A percentile compares a stretch with the other conserved stretches of the same genome.
Evolutionary conservation across 1,284 basidiomycete species (phyloP).

Genomic region (Cerrena zonata): DNA sequence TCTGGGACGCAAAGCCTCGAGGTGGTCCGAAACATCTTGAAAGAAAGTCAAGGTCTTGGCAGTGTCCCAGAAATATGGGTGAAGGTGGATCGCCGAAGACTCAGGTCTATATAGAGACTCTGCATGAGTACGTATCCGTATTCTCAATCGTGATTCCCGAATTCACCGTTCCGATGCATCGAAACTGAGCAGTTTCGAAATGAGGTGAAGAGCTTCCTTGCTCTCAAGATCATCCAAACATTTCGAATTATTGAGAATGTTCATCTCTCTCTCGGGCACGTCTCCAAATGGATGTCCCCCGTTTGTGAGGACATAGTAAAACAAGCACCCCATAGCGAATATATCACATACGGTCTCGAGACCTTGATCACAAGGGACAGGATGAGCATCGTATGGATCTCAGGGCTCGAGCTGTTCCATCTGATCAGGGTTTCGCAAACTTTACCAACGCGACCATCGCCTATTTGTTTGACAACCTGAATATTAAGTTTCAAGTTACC

Average conservation of each 20-base stretch:
- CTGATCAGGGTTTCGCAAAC: no score
- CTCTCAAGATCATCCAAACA: slow-evolving; percentile 64
- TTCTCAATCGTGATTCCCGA: neutral
- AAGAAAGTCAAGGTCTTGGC: slow-evolving; percentile 84
- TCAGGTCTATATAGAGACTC: slow-evolving; percentile 58
- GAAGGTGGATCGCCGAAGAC: slow-evolving; percentile 78
- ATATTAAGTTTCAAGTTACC: no score
- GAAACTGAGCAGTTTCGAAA: slow-evolving; percentile 70
- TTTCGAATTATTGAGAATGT: slow-evolving; percentile 80
- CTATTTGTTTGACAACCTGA: no score
- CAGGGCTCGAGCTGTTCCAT: no score
- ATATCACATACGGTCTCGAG: no score
- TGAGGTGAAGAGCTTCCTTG: slow-evolving; percentile 79
- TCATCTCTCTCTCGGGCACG: slow-evolving; percentile 84
- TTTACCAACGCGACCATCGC: no score
- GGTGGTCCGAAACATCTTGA: slow-evolving; percentile 93
- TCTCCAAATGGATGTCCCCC: slow-evolving; percentile 90
- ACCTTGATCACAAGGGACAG: no score
- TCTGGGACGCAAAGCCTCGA: slow-evolving; percentile 94
- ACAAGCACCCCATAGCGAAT: slow-evolving; percentile 88
- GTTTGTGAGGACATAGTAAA: slow-evolving; percentile 84
- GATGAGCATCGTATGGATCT: no score
- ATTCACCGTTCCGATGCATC: slow-evolving; percentile 69
- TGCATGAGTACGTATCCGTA: neutral
- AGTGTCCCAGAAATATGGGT: slow-evolving; percentile 96